phyloP scores from a whole-genome alignment of 495 filamentous ascomycete species.

The Neohortaea acidophila region DNA sequence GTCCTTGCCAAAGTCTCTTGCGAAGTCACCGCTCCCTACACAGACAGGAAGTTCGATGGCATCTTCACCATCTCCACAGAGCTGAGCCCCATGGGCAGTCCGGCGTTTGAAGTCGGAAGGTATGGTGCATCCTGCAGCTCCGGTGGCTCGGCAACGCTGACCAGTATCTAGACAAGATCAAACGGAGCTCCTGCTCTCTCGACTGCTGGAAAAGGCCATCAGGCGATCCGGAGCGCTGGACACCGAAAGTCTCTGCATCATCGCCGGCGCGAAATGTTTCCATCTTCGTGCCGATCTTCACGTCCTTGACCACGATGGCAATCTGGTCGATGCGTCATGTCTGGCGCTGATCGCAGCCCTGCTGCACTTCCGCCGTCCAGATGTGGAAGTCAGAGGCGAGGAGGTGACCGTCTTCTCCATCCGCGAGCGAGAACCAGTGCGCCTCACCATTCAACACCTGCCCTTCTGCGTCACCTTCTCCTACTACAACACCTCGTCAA shows the following conservation, averaged over 20 bases:
- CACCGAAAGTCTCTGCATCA: constrained; percentile 85
- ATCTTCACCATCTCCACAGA: constrained; percentile 84
- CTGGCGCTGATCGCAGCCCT: constrained; percentile 75
- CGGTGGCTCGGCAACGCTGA: constrained; percentile 1
- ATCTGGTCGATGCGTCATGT: constrained; percentile 69
- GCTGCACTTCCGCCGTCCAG: constrained; percentile 76
- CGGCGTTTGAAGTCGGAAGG: constrained; percentile 74
- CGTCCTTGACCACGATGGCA: constrained; percentile 76
- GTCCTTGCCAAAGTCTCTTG: constrained; percentile 74
- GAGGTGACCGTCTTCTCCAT: constrained; percentile 63
- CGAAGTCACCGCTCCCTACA: constrained; percentile 65
- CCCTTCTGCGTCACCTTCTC: constrained; percentile 79
- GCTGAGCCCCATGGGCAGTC: constrained; percentile 81
- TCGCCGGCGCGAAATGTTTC: constrained; percentile 84
- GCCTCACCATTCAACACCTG: constrained; percentile 74
- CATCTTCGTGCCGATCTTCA: constrained; percentile 77
- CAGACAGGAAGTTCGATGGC: constrained; percentile 86
- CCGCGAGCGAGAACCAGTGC: constrained; percentile 77
- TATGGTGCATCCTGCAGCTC: constrained; percentile 25
- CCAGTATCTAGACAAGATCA: constrained; percentile 16
- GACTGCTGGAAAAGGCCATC: constrained; percentile 80
- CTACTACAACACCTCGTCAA: constrained; percentile 61
- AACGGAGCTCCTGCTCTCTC: constrained; percentile 62
- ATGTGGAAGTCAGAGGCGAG: constrained; percentile 69
- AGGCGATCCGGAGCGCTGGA: constrained; percentile 83